These are phyloP conservation scores for Saturnispora besseyi DNA, from an alignment of 805 yeast genomes.

Conservation along the genomic window DNA sequence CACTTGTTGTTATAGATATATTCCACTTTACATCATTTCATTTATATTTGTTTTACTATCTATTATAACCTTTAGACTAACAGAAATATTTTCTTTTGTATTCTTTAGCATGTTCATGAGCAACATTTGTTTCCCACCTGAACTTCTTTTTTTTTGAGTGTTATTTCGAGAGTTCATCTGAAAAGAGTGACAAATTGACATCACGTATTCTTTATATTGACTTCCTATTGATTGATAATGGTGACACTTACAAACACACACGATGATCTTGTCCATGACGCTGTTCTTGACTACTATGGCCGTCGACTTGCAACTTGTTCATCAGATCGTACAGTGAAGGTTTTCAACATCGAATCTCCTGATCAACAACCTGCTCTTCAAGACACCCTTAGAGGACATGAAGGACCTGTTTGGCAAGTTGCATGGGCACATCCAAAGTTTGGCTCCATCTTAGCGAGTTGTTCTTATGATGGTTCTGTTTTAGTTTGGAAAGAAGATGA, in stretches of 20 bases:
- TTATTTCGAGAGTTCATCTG: neutral
- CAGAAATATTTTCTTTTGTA: neutral
- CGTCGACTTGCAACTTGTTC: slow-evolving; percentile 93
- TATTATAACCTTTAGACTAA: too few relatives aligned
- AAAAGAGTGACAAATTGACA: neutral
- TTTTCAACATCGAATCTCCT: slow-evolving; percentile 85
- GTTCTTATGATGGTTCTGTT: slow-evolving; percentile 93
- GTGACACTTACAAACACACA: slow-evolving; percentile 88
- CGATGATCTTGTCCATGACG: slow-evolving; percentile 91
- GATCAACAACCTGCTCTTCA: slow-evolving; percentile 54
- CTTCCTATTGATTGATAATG: slow-evolving; percentile 22
- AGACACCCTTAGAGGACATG: slow-evolving; percentile 87
- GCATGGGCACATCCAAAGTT: slow-evolving; percentile 99
- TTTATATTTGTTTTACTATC: too few relatives aligned
- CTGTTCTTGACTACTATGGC: slow-evolving; percentile 94
- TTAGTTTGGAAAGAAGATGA: slow-evolving; percentile 87
- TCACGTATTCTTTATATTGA: slow-evolving; percentile 3
- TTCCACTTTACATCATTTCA: too few relatives aligned
- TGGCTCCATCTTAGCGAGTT: slow-evolving; percentile 88
- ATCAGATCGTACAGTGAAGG: slow-evolving; percentile 90
- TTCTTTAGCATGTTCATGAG: neutral
- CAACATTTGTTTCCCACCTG: neutral
- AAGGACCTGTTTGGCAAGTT: slow-evolving; percentile 98
- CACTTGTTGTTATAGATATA: neutral
- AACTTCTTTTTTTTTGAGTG: neutral